Base-by-base conservation (phyloP, 306 rosid species). In the Cicer yamashitae region DNA sequence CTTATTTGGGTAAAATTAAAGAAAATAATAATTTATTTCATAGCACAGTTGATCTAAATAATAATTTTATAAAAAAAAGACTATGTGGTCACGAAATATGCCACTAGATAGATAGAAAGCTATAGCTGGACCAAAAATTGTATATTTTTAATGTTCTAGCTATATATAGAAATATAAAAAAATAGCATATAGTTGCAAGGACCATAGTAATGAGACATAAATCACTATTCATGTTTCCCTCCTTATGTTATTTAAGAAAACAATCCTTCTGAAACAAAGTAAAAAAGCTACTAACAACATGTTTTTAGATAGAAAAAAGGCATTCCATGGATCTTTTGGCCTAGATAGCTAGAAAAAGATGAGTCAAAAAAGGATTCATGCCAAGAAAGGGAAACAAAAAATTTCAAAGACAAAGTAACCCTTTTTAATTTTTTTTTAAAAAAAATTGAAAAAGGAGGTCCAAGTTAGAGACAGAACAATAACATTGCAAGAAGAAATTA, bases 281-380 rank as follows among this genome's bases (percentile, higher is more conserved):
- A 68, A 77, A 68, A 60, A 82, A 76, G 63, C 60, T 48, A 70
- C 71, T 9, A 63, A 46, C 18, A 6, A 40, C 17, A 69, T 66
- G 46, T 30, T 81, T 78, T 57, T 61, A 69, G 85, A 64, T 45
- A 75, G 75, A 81, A 79, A 45, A 45, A 79, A 86, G 84, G 85
- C 79, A 86, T 22, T 71, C 53, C 57, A 79, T 82, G 84, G 82
- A 78, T 75, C 61, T 82, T 80, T 45, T 68, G 38, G 81, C 68
- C 60, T 85, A 57, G 74, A 71, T 77, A 74, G 73, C 57, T 70
- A 37, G 65, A 80, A 58, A 88, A 74, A 82, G 89, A 48, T 58
- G 11, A 89, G 96, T 91, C 90, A 92, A 89, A 89, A 60, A 89
- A 72, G 81, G 87, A 75, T 88, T 67, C 91, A 87, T 84, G 91